phyloP scores from a whole-genome alignment of 2,329 filamentous ascomycete genomes.

The Fusarium floridanum region DNA sequence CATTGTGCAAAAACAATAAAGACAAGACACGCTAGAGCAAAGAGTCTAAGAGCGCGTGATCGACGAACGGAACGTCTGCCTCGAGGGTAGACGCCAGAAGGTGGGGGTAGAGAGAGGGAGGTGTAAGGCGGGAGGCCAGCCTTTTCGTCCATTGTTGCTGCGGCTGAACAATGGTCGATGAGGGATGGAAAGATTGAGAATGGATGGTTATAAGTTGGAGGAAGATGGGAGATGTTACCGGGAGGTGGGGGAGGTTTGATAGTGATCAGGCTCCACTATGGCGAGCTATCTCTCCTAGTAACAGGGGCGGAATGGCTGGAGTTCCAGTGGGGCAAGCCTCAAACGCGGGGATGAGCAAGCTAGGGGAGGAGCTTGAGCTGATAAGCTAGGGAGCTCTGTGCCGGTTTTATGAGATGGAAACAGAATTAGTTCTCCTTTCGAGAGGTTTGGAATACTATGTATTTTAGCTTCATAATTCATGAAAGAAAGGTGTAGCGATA shows the following conservation, averaged over 20 bases:
- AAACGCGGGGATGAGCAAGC: background rate
- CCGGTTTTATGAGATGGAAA: background rate
- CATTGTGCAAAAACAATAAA: constrained; percentile 66
- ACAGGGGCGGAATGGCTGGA: constrained; percentile 6
- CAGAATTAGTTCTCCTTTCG: background rate
- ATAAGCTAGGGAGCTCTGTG: background rate
- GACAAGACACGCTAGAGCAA: constrained; percentile 61
- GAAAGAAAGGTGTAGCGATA: too few species aligned
- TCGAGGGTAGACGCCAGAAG: constrained; percentile 32
- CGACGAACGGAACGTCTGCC: constrained; percentile 54
- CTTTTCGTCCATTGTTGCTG: constrained; percentile 55
- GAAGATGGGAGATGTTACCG: constrained; percentile 1
- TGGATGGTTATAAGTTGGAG: background rate
- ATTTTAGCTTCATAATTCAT: background rate
- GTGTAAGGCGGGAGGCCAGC: constrained; percentile 61
- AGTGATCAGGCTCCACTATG: constrained; percentile 39
- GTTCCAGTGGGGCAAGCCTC: constrained; percentile 6
- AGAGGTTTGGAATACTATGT: background rate
- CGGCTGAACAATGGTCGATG: constrained; percentile 6
- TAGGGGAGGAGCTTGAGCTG: background rate
- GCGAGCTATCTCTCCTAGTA: constrained; percentile 13
- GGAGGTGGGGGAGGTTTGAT: constrained; percentile 21
- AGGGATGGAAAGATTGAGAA: background rate
- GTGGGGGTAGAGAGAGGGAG: constrained; percentile 47
- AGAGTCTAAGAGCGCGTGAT: constrained; percentile 58